Evolutionary conservation across 2,329 filamentous ascomycete species (phyloP), one percentile per base, ranked within the genome.

Genomic region (Talaromyces sp.): DNA sequence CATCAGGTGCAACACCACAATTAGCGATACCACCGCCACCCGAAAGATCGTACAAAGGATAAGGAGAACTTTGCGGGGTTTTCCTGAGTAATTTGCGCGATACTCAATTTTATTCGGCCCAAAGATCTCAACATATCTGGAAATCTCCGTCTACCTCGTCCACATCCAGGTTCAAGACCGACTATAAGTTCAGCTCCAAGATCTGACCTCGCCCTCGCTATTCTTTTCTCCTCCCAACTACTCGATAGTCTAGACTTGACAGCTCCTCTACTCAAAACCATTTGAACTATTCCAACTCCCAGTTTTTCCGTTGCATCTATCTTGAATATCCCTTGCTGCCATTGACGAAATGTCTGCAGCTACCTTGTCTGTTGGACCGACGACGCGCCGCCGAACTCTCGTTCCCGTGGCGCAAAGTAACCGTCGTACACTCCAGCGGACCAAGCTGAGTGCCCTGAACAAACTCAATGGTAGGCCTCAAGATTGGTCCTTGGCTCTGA

Each of bases 321-420:
- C 21, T 52, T 33, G 3, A 39, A 51, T 21, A 33, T 22, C 33
- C 35, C 19, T 52, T 52, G 31, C 31, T 41, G 21, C 25, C 17
- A 40, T 22, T 17, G 39, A 19, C 50, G 13, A 46, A 13, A 59
- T 59, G 57, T 59, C 57, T 56, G 28, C 57, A 21, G 7, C 45
- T 45, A 28, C 57, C 31, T 19, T 59, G 28, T 46, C 53, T 21
- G 25, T 56, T 36, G 21, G 46, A 31, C 57, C 57, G 7, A 19
- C 41, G 7, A 22, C 51, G 31, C 43, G 19, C n/a, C 41, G 43
- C 31, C 52, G 40, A 28, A 48, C 48, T 21, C 25, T 54, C 5
- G 36, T 43, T 15, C 35, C 55, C 6, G 25, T 56, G 45, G 53
- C 28, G 22, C 53, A 33, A 41, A 28, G 40, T 28, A 31, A 35